phyloP scores from a whole-genome alignment of 169 alveolate genomes.

The Blepharisma undulans region DNA sequence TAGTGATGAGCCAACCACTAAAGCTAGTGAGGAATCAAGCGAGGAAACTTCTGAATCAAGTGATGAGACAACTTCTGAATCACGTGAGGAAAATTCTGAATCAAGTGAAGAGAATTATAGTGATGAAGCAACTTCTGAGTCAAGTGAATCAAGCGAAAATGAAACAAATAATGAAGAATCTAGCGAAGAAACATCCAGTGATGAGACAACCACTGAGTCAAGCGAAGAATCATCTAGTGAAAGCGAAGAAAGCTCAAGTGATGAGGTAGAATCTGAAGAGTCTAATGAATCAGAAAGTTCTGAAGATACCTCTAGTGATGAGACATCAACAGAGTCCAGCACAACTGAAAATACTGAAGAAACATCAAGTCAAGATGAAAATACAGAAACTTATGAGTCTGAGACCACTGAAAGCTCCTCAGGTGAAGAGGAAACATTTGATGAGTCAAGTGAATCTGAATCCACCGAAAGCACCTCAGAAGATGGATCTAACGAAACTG shows the following conservation, averaged over 20 bases:
- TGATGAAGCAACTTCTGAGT: background rate
- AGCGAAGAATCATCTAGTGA: background rate
- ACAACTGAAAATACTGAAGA: background rate
- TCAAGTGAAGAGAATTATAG: background rate
- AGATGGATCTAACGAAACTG: no score
- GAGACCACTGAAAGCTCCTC: no score
- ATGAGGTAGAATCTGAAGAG: no score
- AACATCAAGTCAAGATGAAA: no score
- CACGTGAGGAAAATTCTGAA: background rate
- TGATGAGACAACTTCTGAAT: background rate
- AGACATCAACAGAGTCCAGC: background rate
- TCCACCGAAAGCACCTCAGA: no score
- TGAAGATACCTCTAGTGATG: no score
- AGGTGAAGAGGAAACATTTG: no score
- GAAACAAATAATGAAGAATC: background rate
- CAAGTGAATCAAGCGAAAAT: background rate
- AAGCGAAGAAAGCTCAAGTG: no score
- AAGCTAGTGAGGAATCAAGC: background rate
- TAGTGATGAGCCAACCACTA: background rate
- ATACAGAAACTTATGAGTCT: no score
- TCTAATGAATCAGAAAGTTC: no score
- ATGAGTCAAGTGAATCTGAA: no score
- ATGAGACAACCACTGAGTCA: background rate
- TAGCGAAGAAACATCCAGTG: background rate
- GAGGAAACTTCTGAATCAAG: background rate